Evolutionary conservation across 2,329 filamentous ascomycete species (phyloP).

Genomic region (Mycosphaerella arachidis): DNA sequence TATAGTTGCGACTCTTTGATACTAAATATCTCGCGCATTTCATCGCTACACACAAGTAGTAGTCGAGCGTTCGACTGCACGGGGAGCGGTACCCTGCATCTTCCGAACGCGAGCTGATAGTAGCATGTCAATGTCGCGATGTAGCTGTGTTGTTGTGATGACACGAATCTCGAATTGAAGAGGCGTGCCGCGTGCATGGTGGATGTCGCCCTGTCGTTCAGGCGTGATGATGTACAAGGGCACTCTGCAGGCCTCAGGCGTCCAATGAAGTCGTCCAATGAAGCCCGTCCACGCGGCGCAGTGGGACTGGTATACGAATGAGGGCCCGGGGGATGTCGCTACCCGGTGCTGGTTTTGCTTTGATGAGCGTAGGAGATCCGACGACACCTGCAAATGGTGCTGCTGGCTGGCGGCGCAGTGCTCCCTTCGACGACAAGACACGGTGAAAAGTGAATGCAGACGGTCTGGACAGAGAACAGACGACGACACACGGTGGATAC

Average conservation of each 20-base stretch:
- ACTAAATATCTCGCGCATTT: too few relatives aligned
- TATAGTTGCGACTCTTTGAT: too few relatives aligned
- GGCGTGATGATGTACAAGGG: neutral
- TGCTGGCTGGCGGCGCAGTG: neutral
- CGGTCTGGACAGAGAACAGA: too few relatives aligned
- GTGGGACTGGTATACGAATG: slow-evolving; percentile 1
- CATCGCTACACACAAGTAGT: too few relatives aligned
- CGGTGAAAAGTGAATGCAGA: neutral
- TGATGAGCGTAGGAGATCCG: neutral
- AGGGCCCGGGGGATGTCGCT: neutral
- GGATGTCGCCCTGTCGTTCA: neutral
- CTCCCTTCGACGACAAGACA: neutral
- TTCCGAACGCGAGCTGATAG: neutral
- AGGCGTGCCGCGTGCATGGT: neutral
- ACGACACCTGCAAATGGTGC: neutral
- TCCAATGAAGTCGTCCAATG: slow-evolving; percentile 6
- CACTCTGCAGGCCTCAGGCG: neutral
- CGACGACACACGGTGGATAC: neutral
- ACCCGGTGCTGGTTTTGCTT: slow-evolving; percentile 4
- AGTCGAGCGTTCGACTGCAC: neutral
- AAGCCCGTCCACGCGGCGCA: neutral
- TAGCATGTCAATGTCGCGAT: slow-evolving; percentile 5
- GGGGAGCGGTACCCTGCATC: neutral
- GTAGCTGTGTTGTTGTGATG: neutral
- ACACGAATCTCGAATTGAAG: neutral